Evolutionary conservation across 2,329 filamentous ascomycete genomes (phyloP), one percentile per base, ranked within the genome.

Genomic region (Clonostachys chloroleuca): DNA sequence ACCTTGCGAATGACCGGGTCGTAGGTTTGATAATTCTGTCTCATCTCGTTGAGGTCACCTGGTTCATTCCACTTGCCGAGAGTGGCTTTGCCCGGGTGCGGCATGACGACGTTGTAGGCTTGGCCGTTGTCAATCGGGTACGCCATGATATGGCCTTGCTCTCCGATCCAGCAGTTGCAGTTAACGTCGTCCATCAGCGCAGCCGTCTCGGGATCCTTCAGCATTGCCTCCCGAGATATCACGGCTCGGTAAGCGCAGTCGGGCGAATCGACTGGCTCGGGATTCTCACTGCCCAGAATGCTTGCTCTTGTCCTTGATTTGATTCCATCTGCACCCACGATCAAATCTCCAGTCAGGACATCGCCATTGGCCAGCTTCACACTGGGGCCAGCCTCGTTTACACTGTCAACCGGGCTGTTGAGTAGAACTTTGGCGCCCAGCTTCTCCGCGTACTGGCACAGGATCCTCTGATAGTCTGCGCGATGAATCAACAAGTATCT

Each of bases 381-480:
- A 10, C 6, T 24, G 10, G 45, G 45, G 9, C 16, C 36, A 6
- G 30, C 17, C 2, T 18, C 14, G 10, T 40, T 39, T n/a, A 47
- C 48, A n/a, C 10, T 3, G 5, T 42, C 42, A 12, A 47, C 45
- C 30, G 39, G 44, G 40, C 40, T 30, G 44, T 40, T 18, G 9
- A 46, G 40, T 10, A 24, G 24, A 5, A 54, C 40, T 5, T 47
- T 45, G 4, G 47, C 52, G 20, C 53, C 53, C 5, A 49, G 18
- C n/a, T 46, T 47, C 6, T 45, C 42, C 1, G 53, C 53, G 40
- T 47, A 41, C 13, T 49, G 42, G 20, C 47, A 47, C 2, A 55
- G 43, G 13, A 46, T 47, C 6, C 40, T 43, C 9, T 55, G 53
- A 6, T 49, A 50, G n/a, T 55, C 53, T 6, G 52, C 50, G 10